phyloP scores from a whole-genome alignment of 2,329 filamentous ascomycete species.

The Basipetospora chlamydospora region DNA sequence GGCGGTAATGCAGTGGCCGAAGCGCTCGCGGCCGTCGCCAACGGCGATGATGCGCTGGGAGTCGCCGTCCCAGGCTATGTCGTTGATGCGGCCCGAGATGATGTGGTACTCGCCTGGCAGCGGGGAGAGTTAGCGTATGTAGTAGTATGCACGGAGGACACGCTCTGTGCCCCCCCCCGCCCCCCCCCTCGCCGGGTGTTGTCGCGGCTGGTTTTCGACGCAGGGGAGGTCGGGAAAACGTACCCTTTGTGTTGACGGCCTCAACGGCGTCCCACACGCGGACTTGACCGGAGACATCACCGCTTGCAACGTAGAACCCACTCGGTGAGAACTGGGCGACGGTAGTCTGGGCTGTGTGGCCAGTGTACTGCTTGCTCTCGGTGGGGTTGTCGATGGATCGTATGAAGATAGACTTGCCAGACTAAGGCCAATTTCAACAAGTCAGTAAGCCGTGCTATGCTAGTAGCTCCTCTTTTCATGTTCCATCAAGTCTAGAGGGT shows the following conservation, averaged over 20 bases:
- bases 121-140: background rate
- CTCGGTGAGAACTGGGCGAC: slow-evolving; percentile 90
- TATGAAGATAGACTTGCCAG: slow-evolving; percentile 91
- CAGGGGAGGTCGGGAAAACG: background rate
- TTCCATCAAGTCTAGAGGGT: too few relatives aligned
- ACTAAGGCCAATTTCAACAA: slow-evolving; percentile 42
- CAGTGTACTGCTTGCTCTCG: slow-evolving; percentile 75
- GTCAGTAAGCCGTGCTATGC: too few relatives aligned
- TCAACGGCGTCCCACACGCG: slow-evolving; percentile 88
- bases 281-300: slow-evolving; percentile 71
- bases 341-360: slow-evolving; percentile 77
- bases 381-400: slow-evolving; percentile 86
- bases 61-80: slow-evolving; percentile 95
- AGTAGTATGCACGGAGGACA: background rate
- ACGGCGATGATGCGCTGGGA: slow-evolving; percentile 93
- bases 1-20: slow-evolving; percentile 84
- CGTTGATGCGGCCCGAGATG: slow-evolving; percentile 87
- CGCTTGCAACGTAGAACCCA: slow-evolving; percentile 87
- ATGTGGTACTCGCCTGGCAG: slow-evolving; percentile 68
- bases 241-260: slow-evolving; percentile 66
- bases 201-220: too few relatives aligned
- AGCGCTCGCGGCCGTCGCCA: slow-evolving; percentile 85
- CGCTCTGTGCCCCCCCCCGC: too few relatives aligned
- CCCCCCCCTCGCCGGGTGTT: too few relatives aligned
- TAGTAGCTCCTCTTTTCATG: too few relatives aligned